Evolutionary conservation across 2,329 filamentous ascomycete species (phyloP).

Genomic region (Colletotrichum destructivum): DNA sequence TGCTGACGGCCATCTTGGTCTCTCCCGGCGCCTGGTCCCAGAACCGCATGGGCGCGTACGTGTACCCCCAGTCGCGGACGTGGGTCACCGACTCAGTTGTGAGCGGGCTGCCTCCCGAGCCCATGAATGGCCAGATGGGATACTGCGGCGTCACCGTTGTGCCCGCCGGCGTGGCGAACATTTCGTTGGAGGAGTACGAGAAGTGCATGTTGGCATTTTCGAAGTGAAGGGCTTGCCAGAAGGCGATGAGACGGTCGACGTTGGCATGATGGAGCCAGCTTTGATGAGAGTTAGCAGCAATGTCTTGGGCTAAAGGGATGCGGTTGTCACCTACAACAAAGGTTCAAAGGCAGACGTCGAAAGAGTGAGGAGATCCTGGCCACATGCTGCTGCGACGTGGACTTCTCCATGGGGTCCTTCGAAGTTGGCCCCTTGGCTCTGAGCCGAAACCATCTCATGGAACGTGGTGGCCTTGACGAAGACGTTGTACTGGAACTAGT

Average conservation of each 20-base stretch:
- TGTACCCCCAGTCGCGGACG: slow-evolving; percentile 57
- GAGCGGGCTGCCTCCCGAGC: slow-evolving; percentile 56
- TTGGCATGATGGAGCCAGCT: slow-evolving; percentile 70
- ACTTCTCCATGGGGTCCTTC: slow-evolving; percentile 62
- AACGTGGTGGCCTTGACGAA: slow-evolving; percentile 57
- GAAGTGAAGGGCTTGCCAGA: slow-evolving; percentile 64
- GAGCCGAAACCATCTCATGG: slow-evolving; percentile 58
- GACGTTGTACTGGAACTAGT: slow-evolving; percentile 56
- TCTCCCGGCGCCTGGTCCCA: slow-evolving; percentile 71
- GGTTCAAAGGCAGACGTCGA: slow-evolving; percentile 62
- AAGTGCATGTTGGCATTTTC: slow-evolving; percentile 52
- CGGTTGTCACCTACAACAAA: slow-evolving; percentile 57
- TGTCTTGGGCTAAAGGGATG: not conserved
- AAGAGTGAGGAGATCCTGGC: slow-evolving; percentile 54
- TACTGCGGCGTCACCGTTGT: slow-evolving; percentile 59
- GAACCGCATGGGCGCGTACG: slow-evolving; percentile 57
- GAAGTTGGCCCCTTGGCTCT: slow-evolving; percentile 56
- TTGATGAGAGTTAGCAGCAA: slow-evolving; percentile 19
- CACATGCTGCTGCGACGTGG: slow-evolving; percentile 57
- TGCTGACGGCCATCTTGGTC: slow-evolving; percentile 72
- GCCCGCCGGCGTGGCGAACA: slow-evolving; percentile 59
- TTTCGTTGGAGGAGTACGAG: slow-evolving; percentile 53
- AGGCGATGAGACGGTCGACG: slow-evolving; percentile 76
- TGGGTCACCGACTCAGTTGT: slow-evolving; percentile 55
- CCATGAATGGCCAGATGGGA: slow-evolving; percentile 67